phyloP scores from a whole-genome alignment of 768 basidiomycete genomes.

The Trametes cubensis region DNA sequence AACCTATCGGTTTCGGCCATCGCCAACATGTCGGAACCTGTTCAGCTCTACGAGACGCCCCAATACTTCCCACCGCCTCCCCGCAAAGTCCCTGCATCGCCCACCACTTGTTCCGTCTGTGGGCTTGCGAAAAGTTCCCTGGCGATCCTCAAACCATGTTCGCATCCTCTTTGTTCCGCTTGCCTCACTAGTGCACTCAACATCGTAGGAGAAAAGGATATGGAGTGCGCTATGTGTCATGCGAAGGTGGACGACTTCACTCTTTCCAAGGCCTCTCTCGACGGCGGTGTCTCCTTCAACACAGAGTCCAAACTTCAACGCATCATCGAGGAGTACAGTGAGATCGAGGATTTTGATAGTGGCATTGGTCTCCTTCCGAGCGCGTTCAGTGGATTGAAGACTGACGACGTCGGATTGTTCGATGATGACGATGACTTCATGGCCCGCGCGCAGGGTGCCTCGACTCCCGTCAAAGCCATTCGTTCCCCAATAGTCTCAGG shows the following conservation, averaged over 20 bases:
- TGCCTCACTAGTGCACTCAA: slow-evolving; percentile 87
- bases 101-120: slow-evolving; percentile 64
- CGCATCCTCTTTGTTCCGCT: slow-evolving; percentile 74
- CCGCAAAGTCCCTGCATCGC: slow-evolving; percentile 30
- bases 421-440: slow-evolving; percentile 31
- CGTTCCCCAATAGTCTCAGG: slow-evolving; percentile 4
- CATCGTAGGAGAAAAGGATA: slow-evolving; percentile 88
- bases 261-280: slow-evolving; percentile 37
- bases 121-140: slow-evolving; percentile 50
- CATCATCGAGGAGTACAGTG: slow-evolving; percentile 33
- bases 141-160: slow-evolving; percentile 74
- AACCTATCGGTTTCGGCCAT: slow-evolving; percentile 27
- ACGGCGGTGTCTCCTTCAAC: background rate
- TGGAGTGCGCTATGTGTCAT: slow-evolving; percentile 83
- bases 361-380: slow-evolving; percentile 32
- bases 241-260: slow-evolving; percentile 70
- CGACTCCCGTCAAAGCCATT: slow-evolving; percentile 35
- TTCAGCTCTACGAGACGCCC: slow-evolving; percentile 38
- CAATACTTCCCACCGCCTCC: slow-evolving; percentile 33
- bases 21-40: slow-evolving; percentile 39
- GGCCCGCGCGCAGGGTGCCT: slow-evolving; percentile 37
- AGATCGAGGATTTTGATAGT: slow-evolving; percentile 29
- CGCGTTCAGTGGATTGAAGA: slow-evolving; percentile 28
- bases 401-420: slow-evolving; percentile 17
- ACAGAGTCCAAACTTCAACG: slow-evolving; percentile 24